These are phyloP conservation scores for Rhytidiadelphus loreus DNA, from an alignment of 225 moss, liverwort and hornwort genomes.

Conservation along the genomic window DNA sequence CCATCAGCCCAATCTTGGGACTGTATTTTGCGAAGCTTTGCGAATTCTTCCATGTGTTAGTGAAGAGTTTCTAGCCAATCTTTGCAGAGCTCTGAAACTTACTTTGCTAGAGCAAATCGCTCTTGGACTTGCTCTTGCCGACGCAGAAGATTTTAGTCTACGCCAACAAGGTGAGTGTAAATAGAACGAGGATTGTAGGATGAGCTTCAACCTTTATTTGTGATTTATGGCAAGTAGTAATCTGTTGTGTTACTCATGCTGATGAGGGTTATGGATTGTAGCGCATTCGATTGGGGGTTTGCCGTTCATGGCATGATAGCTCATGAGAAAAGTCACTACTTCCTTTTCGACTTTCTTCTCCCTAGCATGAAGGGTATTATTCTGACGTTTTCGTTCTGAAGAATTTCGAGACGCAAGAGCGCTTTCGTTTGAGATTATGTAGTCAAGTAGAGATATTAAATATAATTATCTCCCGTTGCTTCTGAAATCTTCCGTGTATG, in stretches of 20 bases:
- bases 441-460: neutral
- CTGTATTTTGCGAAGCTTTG: conserved; percentile 85
- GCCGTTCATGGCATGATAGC: neutral
- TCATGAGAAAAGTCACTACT: neutral
- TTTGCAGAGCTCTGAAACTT: conserved; percentile 65
- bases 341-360: neutral
- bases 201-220: neutral
- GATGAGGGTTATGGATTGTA: neutral
- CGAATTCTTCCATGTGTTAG: conserved; percentile 50
- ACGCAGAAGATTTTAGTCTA: conserved; percentile 69
- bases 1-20: conserved; percentile 76
- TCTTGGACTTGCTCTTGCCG: conserved; percentile 77
- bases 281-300: neutral
- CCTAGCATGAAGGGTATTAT: neutral
- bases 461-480: neutral
- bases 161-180: conserved; percentile 64
- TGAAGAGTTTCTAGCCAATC: conserved; percentile 70
- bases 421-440: neutral
- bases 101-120: conserved; percentile 70
- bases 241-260: neutral
- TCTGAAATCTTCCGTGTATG: neutral
- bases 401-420: neutral
- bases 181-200: neutral
- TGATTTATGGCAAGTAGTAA: neutral
- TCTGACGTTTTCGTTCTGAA: neutral